Conservation (phyloP, 495 filamentous ascomycete species). For the Annulohypoxylon moriforme region DNA sequence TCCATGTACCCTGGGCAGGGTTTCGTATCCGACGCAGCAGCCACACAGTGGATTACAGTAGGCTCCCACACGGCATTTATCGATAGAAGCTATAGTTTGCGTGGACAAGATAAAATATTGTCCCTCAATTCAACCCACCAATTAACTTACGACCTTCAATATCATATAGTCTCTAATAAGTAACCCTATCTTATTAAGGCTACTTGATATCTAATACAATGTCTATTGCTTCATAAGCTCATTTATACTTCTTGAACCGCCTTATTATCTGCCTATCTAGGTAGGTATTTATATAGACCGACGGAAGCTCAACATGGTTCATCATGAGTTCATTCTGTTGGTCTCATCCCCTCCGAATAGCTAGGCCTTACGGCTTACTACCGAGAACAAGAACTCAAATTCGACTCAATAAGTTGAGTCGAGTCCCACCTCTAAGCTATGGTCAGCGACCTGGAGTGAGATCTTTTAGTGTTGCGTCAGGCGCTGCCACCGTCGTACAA, state of each 20-base stretch:
- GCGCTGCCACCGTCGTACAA: slow-evolving; percentile 60
- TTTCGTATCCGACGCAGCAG: background rate
- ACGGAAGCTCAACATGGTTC: background rate
- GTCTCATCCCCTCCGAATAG: slow-evolving; percentile 18
- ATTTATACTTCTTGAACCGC: background rate
- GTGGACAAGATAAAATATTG: background rate
- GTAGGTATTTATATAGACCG: background rate
- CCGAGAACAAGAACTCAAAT: slow-evolving; percentile 12
- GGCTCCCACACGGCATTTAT: background rate
- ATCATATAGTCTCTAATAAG: background rate
- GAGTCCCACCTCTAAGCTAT: background rate
- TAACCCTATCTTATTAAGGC: background rate
- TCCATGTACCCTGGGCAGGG: no score
- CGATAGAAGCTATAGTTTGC: background rate
- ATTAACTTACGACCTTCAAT: background rate
- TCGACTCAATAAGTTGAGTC: background rate
- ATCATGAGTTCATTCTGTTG: slow-evolving; percentile 23
- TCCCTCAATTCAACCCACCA: background rate
- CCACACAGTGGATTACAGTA: background rate
- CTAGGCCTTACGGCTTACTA: slow-evolving; percentile 21
- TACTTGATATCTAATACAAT: background rate
- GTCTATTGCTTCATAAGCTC: background rate
- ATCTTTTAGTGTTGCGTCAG: slow-evolving; percentile 31
- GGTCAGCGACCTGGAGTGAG: slow-evolving; percentile 7
- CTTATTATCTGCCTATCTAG: no score